phyloP scores from a whole-genome alignment of 2,329 filamentous ascomycete genomes.

The Neodidymelliopsis sp. region DNA sequence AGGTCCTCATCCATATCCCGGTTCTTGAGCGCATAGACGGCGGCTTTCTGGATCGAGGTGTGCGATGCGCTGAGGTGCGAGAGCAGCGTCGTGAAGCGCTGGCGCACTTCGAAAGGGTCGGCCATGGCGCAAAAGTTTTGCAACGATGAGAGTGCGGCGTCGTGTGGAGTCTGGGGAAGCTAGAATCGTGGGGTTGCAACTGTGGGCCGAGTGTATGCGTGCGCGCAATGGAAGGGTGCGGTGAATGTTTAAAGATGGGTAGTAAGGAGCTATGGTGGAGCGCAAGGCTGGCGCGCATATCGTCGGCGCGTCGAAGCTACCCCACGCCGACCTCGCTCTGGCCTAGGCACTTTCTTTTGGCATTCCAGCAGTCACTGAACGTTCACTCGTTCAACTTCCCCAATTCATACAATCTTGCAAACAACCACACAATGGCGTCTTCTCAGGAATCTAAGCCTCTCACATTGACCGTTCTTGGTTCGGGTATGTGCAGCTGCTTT shows the following conservation, averaged over 20 bases:
- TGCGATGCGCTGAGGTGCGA: slow-evolving; percentile 91
- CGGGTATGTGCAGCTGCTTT: slow-evolving; percentile 66
- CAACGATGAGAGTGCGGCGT: neutral
- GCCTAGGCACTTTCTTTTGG: slow-evolving; percentile 4
- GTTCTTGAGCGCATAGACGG: slow-evolving; percentile 93
- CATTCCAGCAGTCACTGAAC: slow-evolving; percentile 14
- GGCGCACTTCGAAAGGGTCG: slow-evolving; percentile 97
- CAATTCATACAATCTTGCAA: neutral
- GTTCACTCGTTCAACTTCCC: slow-evolving; percentile 13
- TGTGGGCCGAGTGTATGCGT: slow-evolving; percentile 6
- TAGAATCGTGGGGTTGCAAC: neutral
- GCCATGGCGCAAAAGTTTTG: slow-evolving; percentile 57
- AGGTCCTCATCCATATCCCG: slow-evolving; percentile 95
- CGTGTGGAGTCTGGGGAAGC: neutral
- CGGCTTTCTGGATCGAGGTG: slow-evolving; percentile 87
- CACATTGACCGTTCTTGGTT: slow-evolving; percentile 82
- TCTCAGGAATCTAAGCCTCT: slow-evolving; percentile 54
- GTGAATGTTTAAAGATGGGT: neutral
- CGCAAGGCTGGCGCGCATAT: slow-evolving; percentile 25
- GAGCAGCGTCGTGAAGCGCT: slow-evolving; percentile 92
- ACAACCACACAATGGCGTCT: slow-evolving; percentile 36
- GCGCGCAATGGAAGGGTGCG: neutral
- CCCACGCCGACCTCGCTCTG: slow-evolving; percentile 20
- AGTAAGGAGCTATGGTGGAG: slow-evolving; percentile 8
- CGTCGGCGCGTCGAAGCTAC: slow-evolving; percentile 25